Evolutionary conservation across 768 basidiomycete species (phyloP), one percentile per base, ranked within the genome.

Genomic region (Lanmaoa rubissima): DNA sequence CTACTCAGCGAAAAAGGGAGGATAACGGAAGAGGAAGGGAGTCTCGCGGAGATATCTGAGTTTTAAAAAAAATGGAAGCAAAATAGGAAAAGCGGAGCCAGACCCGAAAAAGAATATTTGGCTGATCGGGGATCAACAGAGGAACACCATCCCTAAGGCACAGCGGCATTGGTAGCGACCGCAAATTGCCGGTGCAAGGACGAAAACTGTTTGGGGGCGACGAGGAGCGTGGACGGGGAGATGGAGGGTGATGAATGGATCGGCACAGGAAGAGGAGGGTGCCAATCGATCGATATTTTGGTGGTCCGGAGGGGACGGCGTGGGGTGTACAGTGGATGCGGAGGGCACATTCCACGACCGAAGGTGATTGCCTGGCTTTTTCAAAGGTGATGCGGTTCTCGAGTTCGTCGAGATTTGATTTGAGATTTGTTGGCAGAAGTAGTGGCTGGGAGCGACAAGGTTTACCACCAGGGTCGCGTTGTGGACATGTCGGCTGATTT

Each of bases 61-160:
- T 50, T 34, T 60, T 0, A 68, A 73, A 53, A 2, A 41, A 46
- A 24, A 24, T 24, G 26, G 43, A 34, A 32, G 35, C 61, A 28
- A 58, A 64, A 55, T 34, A 50, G 65, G 61, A 46, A 66, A 52
- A 60, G 57, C 71, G 73, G 73, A 71, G 61, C 63, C 59, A 72
- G 60, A 74, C 64, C 57, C 42, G 64, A 67, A 70, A 66, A 65
- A 69, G 67, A 67, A 64, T 67, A 50, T 70, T 66, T 70, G 61
- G 66, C 75, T 84, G 83, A 84, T 84, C 81, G 76, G 81, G 81
- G 83, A 84, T 84, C 83, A 84, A 76, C 71, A 72, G 72, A 76
- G 74, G 70, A 64, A 70, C 69, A 55, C 21, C 66, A 69, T 61
- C 57, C 60, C 54, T 58, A 51, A 72, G 71, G 71, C 61, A 72